Base-by-base conservation (phyloP, 2,329 filamentous ascomycete genomes). In the Cercospora sp. region DNA sequence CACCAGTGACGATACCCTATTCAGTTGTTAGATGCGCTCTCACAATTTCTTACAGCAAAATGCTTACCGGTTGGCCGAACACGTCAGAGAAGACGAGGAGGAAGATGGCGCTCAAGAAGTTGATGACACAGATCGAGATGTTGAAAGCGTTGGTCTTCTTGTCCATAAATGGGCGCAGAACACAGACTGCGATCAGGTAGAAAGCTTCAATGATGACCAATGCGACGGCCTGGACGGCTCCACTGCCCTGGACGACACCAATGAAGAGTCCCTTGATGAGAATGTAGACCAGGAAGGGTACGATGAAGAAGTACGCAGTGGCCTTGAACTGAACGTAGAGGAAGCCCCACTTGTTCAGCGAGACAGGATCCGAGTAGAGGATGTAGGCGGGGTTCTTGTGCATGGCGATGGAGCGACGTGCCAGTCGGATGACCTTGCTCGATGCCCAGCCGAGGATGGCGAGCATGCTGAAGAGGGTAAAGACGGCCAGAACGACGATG, bases 61-160 rank as follows among this genome's bases (percentile, higher is more conserved):
- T 23, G 81, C 85, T 83, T 82, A 87, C 85, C 16, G 93, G 94
- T 73, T 93, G 90, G 72, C 90, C 89, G 81, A 97, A 97, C 59
- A 97, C 87, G 69, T 91, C 87, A 26, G 92, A 92, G 83, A 97
- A 97, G 75, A 97, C 87, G 65, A 98, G 84, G 36, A 97, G 83
- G 83, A 96, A 96, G 79, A 97, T 89, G 65, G 90, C 87, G 81
- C 95, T 96, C 76, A 97, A 79, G 80, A 97, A 96, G 84, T 97
- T 97, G 80, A 97, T 85, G 57, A 88, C 90, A 70, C 89, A 91
- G 75, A 97, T 97, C 69, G 93, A 87, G 76, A 98, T 97, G 82
- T 97, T 97, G 86, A 97, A 96, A 59, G 90, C 90, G 80, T 97
- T 98, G 69, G 93, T 97, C 83, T 94, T 94, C 88, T 97, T 97